A percentile compares a stretch with the other conserved stretches of the same genome.
These are phyloP conservation scores for Cairneyella variabilis DNA, from an alignment of 495 filamentous ascomycete species.

Conservation along the genomic window DNA sequence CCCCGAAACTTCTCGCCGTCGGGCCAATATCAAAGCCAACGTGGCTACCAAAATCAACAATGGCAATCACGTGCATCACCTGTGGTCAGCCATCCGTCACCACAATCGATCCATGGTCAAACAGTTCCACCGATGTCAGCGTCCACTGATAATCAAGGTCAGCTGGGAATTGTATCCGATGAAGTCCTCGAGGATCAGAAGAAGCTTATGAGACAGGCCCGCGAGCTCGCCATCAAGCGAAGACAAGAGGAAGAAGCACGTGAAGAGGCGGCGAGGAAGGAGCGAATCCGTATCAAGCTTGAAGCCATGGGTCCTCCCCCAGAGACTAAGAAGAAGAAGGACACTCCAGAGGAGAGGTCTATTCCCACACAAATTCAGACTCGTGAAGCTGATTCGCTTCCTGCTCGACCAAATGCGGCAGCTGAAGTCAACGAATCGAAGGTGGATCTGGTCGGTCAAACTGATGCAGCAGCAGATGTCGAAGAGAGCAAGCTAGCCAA, in stretches of 20 bases:
- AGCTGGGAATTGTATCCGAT: slow-evolving; percentile 26
- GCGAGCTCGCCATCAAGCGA: slow-evolving; percentile 72
- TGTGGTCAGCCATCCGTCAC: slow-evolving; percentile 42
- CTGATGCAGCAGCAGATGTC: not conserved
- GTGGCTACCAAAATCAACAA: slow-evolving; percentile 32
- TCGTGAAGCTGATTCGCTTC: slow-evolving; percentile 20
- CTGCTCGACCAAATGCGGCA: slow-evolving; percentile 43
- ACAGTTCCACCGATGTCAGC: slow-evolving; percentile 29
- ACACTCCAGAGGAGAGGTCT: slow-evolving; percentile 33
- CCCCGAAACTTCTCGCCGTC: slow-evolving; percentile 40
- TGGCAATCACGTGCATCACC: slow-evolving; percentile 51
- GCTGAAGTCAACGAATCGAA: slow-evolving; percentile 35
- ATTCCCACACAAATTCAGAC: slow-evolving; percentile 35
- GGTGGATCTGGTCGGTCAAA: not conserved
- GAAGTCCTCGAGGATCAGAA: slow-evolving; percentile 68
- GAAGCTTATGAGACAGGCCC: slow-evolving; percentile 78
- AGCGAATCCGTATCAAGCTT: slow-evolving; percentile 80
- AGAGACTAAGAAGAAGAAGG: slow-evolving; percentile 54
- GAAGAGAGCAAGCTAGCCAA: slow-evolving; percentile 17
- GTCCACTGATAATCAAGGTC: slow-evolving; percentile 15
- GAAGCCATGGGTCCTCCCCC: slow-evolving; percentile 70
- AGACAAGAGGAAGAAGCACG: slow-evolving; percentile 74
- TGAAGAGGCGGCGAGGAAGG: slow-evolving; percentile 74
- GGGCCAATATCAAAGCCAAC: slow-evolving; percentile 30
- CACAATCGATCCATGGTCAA: slow-evolving; percentile 27